Conservation (phyloP, 2,329 filamentous ascomycete species). For the Eutypella sp. region DNA sequence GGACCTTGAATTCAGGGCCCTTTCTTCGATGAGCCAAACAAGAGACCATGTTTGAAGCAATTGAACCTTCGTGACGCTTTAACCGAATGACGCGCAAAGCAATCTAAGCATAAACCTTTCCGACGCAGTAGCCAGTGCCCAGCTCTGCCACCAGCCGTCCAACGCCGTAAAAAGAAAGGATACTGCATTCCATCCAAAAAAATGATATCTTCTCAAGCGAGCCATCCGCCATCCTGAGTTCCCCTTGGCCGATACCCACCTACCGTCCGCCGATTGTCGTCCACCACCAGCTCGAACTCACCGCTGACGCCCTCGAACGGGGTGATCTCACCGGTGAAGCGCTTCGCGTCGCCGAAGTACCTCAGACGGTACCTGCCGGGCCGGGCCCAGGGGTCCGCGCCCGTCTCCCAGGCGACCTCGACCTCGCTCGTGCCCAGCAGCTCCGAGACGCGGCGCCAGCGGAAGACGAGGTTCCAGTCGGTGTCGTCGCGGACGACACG, state of each 20-base stretch:
- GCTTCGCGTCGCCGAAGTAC: constrained; percentile 80
- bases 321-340: constrained; percentile 54
- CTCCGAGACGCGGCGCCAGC: constrained; percentile 69
- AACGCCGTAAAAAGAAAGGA: no score
- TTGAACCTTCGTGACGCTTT: no score
- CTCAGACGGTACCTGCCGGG: constrained; percentile 66
- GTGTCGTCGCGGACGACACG: constrained; percentile 62
- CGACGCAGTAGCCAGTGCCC: no score
- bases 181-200: no score
- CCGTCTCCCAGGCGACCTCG: constrained; percentile 72
- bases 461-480: constrained; percentile 78
- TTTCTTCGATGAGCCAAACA: no score
- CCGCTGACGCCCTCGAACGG: constrained; percentile 65
- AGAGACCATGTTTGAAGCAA: no score
- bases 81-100: no score
- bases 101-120: no score
- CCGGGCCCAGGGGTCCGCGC: constrained; percentile 55
- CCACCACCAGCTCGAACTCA: constrained; percentile 36
- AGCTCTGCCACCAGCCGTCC: no score
- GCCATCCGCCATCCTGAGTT: no score
- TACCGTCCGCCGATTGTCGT: background rate
- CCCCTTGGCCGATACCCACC: background rate
- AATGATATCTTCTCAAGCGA: no score
- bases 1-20: no score
- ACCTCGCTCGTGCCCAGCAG: constrained; percentile 72